A percentile compares a stretch with the other conserved stretches of the same genome.
phyloP scores from a whole-genome alignment of 768 basidiomycete species.

The Leccinum uliginosum region DNA sequence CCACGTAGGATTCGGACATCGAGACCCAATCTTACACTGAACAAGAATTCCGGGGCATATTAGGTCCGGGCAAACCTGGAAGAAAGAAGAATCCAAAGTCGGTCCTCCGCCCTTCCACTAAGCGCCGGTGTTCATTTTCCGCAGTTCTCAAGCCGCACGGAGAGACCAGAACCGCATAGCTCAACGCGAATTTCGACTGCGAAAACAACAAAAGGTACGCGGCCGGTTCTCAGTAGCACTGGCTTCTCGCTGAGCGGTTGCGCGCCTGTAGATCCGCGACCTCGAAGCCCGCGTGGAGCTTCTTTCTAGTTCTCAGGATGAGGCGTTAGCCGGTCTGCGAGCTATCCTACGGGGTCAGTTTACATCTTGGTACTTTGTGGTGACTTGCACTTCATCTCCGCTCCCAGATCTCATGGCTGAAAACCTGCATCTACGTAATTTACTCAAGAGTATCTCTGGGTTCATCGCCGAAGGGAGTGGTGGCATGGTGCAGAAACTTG shows the following conservation, averaged over 20 bases:
- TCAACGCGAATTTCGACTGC: conserved; percentile 85
- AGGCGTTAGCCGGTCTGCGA: conserved; percentile 77
- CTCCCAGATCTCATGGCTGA: conserved; percentile 78
- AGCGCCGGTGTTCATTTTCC: conserved; percentile 14
- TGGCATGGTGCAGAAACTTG: conserved; percentile 70
- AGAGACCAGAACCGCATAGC: conserved; percentile 91
- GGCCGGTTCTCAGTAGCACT: background rate
- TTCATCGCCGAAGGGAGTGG: conserved; percentile 89
- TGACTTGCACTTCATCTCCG: conserved; percentile 3
- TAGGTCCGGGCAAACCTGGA: conserved; percentile 43
- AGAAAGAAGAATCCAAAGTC: conserved; percentile 91
- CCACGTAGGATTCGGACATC: conserved; percentile 60
- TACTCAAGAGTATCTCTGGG: conserved; percentile 67
- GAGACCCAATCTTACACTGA: conserved; percentile 52
- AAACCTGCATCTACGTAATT: conserved; percentile 77
- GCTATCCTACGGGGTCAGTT: conserved; percentile 70
- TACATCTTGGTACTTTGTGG: background rate
- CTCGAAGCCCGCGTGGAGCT: conserved; percentile 95
- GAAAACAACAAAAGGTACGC: conserved; percentile 83
- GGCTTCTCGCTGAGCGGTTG: conserved; percentile 2
- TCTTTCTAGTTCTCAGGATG: conserved; percentile 87
- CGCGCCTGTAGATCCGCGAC: conserved; percentile 71
- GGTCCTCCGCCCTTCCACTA: conserved; percentile 18
- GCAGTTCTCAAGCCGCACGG: conserved; percentile 81
- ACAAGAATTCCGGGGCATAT: conserved; percentile 14